Percentiles rank a stretch among this genome's conserved stretches.
Conservation (phyloP, 495 filamentous ascomycete genomes). For the Trichoderma asperelloides region DNA sequence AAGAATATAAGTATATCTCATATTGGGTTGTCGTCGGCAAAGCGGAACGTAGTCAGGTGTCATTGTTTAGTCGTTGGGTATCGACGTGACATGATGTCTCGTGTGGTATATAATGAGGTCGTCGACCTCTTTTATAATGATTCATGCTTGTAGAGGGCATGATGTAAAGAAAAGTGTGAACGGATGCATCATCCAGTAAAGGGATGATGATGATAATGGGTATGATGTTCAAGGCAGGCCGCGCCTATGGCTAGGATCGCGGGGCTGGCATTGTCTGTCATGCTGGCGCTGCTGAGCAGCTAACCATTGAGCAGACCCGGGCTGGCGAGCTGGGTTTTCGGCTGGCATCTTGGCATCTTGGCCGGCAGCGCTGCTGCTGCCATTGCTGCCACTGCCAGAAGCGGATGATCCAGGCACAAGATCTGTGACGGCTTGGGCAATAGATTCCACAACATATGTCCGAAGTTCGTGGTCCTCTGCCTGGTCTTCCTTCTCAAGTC, state of each 20-base stretch:
- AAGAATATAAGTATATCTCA: background rate
- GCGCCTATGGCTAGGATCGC: conserved; percentile 18
- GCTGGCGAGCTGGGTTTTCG: conserved; percentile 48
- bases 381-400: conserved; percentile 15
- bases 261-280: conserved; percentile 25
- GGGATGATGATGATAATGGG: background rate
- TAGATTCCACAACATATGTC: conserved; percentile 60
- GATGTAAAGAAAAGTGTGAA: background rate
- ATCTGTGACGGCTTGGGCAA: conserved; percentile 49
- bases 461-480: conserved; percentile 79
- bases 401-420: conserved; percentile 28
- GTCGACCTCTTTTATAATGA: background rate
- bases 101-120: background rate
- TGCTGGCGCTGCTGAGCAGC: conserved; percentile 38
- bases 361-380: conserved; percentile 16
- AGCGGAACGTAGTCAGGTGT: background rate
- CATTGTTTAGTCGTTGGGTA: background rate
- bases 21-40: background rate
- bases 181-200: background rate
- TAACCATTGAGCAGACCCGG: conserved; percentile 56
- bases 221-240: background rate
- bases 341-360: conserved; percentile 43
- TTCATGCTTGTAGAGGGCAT: background rate
- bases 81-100: background rate
- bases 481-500: conserved; percentile 80